Conservation (phyloP, 805 yeast genomes). For the Metschnikowia lochheadii region DNA sequence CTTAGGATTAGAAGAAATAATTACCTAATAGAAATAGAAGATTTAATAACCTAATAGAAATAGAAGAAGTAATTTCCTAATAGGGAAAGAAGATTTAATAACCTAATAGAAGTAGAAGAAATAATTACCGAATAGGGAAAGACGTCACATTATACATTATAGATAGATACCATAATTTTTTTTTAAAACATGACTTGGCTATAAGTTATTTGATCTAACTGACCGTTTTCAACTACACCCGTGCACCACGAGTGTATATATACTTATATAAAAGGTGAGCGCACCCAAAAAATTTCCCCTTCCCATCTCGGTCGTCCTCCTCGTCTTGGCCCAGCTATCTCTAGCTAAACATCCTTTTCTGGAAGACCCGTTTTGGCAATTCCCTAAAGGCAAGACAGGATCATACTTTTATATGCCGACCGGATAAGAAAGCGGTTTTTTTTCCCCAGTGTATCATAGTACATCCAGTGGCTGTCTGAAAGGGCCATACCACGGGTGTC, state of each 20-base stretch:
- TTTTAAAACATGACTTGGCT: too few relatives aligned
- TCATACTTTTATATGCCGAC: slow-evolving; percentile 6
- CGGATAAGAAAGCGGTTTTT: slow-evolving; percentile 21
- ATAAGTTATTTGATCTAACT: too few relatives aligned
- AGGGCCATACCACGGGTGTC: slow-evolving; percentile 40
- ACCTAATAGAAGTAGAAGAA: too few relatives aligned
- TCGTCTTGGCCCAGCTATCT: slow-evolving; percentile 15
- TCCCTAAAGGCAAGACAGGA: slow-evolving; percentile 32
- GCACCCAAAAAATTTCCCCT: not conserved
- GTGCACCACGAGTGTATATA: slow-evolving; percentile 8
- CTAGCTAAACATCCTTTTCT: slow-evolving; percentile 24
- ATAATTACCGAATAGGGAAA: too few relatives aligned
- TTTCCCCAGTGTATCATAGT: slow-evolving; percentile 45
- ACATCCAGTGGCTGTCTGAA: slow-evolving; percentile 32
- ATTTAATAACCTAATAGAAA: too few relatives aligned
- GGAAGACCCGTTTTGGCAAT: slow-evolving; percentile 43
- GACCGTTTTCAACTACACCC: slow-evolving; percentile 7
- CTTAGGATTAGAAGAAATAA: too few relatives aligned
- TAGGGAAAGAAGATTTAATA: too few relatives aligned
- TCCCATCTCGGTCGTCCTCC: slow-evolving; percentile 5
- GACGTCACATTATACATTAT: too few relatives aligned
- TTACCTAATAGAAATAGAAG: too few relatives aligned
- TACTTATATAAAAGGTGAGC: not conserved
- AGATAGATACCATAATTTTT: too few relatives aligned
- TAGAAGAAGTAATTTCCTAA: too few relatives aligned